Percentiles rank a stretch among this genome's conserved stretches.
Conservation (phyloP, 2,329 filamentous ascomycete species). For the Mollisia scopiformis region DNA sequence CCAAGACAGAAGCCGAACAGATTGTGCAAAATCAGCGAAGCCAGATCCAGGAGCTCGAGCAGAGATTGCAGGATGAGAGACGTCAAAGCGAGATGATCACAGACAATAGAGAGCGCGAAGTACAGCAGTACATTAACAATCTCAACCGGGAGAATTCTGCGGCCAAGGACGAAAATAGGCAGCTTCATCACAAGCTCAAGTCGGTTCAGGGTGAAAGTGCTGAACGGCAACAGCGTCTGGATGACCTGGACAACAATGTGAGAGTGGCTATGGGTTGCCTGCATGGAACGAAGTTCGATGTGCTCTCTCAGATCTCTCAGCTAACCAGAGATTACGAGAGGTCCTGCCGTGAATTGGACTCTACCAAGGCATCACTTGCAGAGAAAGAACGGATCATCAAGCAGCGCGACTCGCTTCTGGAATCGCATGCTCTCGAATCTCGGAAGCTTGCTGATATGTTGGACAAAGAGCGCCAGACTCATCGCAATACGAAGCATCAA, state of each 20-base stretch:
- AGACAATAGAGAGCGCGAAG: slow-evolving; percentile 89
- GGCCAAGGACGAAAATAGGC: slow-evolving; percentile 84
- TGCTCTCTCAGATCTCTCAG: slow-evolving; percentile 52
- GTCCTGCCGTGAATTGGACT: slow-evolving; percentile 80
- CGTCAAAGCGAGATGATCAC: slow-evolving; percentile 86
- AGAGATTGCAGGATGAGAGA: slow-evolving; percentile 77
- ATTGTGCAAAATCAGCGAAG: slow-evolving; percentile 85
- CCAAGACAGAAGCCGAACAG: slow-evolving; percentile 77
- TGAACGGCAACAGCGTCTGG: slow-evolving; percentile 87
- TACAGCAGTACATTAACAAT: slow-evolving; percentile 90
- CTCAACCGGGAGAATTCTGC: slow-evolving; percentile 82
- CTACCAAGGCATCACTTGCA: slow-evolving; percentile 74
- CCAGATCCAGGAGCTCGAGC: slow-evolving; percentile 69
- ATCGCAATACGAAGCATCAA: slow-evolving; percentile 83
- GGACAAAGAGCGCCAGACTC: slow-evolving; percentile 84
- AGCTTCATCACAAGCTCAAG: slow-evolving; percentile 80
- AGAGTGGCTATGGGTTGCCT: slow-evolving; percentile 86
- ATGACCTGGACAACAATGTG: slow-evolving; percentile 88
- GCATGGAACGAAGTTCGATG: slow-evolving; percentile 80
- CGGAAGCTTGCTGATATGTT: slow-evolving; percentile 84
- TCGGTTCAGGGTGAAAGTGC: slow-evolving; percentile 85
- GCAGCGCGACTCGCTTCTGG: slow-evolving; percentile 84
- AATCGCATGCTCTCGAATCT: slow-evolving; percentile 85
- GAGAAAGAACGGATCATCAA: slow-evolving; percentile 92
- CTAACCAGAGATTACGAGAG: slow-evolving; percentile 71